A percentile compares a stretch with the other conserved stretches of the same genome.
These are phyloP conservation scores for Scedosporium dehoogii DNA, from an alignment of 2,329 filamentous ascomycete species.

Conservation along the genomic window DNA sequence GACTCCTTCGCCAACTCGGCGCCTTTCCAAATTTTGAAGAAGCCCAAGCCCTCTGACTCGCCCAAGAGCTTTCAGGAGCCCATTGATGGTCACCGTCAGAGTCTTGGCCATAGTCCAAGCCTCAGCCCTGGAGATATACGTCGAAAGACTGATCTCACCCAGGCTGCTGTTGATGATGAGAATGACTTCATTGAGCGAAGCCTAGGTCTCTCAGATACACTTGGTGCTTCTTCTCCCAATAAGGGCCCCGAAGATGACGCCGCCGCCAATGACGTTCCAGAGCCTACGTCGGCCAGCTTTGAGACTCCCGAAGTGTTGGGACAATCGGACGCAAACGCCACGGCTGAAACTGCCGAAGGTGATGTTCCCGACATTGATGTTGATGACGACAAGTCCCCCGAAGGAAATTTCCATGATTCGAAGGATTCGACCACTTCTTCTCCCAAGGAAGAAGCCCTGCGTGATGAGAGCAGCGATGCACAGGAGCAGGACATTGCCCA, in stretches of 20 bases:
- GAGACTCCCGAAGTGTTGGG: slow-evolving; percentile 4
- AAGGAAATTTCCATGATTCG: slow-evolving; percentile 3
- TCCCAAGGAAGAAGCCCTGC: slow-evolving; percentile 4
- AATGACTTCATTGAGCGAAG: slow-evolving; percentile 15
- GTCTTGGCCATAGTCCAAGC: slow-evolving; percentile 28
- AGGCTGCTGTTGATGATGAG: slow-evolving; percentile 27
- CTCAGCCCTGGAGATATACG: slow-evolving; percentile 33
- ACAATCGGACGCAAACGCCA: neutral
- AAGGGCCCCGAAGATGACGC: slow-evolving; percentile 4
- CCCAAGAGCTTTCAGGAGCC: slow-evolving; percentile 25
- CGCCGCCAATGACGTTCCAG: slow-evolving; percentile 3
- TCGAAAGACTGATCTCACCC: slow-evolving; percentile 25
- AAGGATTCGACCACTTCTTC: slow-evolving; percentile 6
- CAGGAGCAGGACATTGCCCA: neutral
- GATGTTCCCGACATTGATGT: neutral
- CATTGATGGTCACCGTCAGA: slow-evolving; percentile 24
- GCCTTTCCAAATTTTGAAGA: slow-evolving; percentile 37
- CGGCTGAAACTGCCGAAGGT: slow-evolving; percentile 2
- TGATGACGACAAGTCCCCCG: slow-evolving; percentile 2
- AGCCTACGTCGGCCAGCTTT: neutral
- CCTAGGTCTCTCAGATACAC: slow-evolving; percentile 8
- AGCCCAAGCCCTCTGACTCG: slow-evolving; percentile 28
- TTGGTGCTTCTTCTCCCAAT: slow-evolving; percentile 9
- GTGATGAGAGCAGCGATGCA: slow-evolving; percentile 1
- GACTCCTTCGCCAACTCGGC: slow-evolving; percentile 17